Evolutionary conservation across 2,329 filamentous ascomycete genomes (phyloP), one percentile per base, ranked within the genome.

Genomic region (Zasmidium citrigriseum): DNA sequence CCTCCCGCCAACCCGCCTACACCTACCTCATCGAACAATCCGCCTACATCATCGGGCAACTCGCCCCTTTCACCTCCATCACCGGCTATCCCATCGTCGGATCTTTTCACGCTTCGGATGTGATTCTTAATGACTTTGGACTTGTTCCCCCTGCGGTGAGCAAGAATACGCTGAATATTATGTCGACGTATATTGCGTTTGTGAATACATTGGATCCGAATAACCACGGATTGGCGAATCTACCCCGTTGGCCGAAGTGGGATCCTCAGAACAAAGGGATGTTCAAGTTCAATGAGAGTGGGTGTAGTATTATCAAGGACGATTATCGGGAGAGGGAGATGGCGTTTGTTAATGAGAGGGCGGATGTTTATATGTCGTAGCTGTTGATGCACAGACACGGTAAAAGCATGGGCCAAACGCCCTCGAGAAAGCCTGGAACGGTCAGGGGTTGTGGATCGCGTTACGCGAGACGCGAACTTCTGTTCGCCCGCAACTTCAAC

Each of bases 1-100:
- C 44, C 27, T 20, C 18, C 14, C 2, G 3, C 11, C 24, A 52
- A n/a, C 46, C 47, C 18, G 41, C 23, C 22, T 55, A 52, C 44
- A 55, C 52, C 1, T 55, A 56, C 29, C 47, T 21, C 11, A 14
- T 22, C 5, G 46, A 55, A 11, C 54, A 57, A 23, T 54, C 87
- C 0, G 78, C 93, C 0, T 83, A 85, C 0, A 84, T 89, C 1
- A 85, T 90, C 14, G 59, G 80, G 2, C 86, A 89, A 71, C 81
- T 93, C 20, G 69, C 79, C 9, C 55, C 68, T 74, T 81, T 93
- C 1, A 76, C 86, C 0, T 87, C 91, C 74, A 74, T 88, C 76
- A 85, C 87, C 68, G 86, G 87, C 11, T 87, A 85, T 0, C 87
- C 90, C 0, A 74, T 93, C 51, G 72, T 93, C 0, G 90, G 90